Conservation (phyloP, 2,329 filamentous ascomycete species). For the Karstenula rhodostoma region DNA sequence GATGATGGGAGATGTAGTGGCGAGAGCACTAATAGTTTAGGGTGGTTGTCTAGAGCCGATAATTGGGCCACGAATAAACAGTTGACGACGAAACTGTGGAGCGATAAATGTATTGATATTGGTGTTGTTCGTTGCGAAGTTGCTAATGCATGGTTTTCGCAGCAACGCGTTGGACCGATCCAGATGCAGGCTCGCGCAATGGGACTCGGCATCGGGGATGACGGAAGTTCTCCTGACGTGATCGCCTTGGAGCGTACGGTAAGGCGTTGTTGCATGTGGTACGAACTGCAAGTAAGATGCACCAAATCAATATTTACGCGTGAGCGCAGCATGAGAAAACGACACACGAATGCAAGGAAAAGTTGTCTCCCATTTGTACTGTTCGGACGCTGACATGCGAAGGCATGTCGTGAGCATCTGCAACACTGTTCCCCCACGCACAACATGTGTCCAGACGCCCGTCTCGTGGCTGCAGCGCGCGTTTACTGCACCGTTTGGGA, state of each 20-base stretch:
- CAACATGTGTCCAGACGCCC: constrained; percentile 13
- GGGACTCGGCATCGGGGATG: background rate
- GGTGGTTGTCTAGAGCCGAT: background rate
- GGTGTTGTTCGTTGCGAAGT: background rate
- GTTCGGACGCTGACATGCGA: background rate
- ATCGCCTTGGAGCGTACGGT: background rate
- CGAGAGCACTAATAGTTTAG: background rate
- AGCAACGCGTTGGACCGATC: background rate
- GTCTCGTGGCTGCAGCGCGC: constrained; percentile 29
- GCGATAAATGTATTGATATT: background rate
- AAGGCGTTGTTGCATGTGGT: background rate
- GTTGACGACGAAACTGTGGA: background rate
- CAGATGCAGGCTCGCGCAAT: background rate
- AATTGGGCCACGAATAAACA: background rate
- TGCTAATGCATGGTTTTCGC: background rate
- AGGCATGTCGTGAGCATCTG: constrained; percentile 1
- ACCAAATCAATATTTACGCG: constrained; percentile 2
- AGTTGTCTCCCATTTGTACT: background rate
- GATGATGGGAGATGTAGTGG: background rate
- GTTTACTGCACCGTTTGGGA: constrained; percentile 29
- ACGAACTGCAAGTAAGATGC: background rate
- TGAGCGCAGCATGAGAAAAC: background rate
- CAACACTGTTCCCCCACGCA: constrained; percentile 1
- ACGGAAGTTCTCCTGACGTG: background rate
- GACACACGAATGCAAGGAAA: background rate